Base-by-base conservation (phyloP, 73 alveolate species). In the Blepharisma japonicum region DNA sequence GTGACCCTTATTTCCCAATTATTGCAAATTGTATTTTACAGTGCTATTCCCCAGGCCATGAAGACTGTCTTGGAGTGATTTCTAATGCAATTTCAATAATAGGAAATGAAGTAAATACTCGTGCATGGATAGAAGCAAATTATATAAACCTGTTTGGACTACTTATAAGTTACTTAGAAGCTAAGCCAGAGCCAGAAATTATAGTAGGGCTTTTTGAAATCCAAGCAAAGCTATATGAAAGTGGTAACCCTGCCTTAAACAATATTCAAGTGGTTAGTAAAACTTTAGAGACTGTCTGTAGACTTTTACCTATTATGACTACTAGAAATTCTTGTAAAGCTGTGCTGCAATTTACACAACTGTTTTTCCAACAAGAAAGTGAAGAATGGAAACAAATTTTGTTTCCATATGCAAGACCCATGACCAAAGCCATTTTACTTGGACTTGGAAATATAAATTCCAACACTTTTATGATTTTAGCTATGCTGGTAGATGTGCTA, bases 21-120 rank as follows among this genome's bases (percentile, higher is more conserved):
- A 61, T 61, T 1, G 14, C 47, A 14, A 39, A 61, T 14, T n/a
- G n/a, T 25, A 39, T 61, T 14, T 18, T 61, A 25, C 14, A 25
- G 14, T 18, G 18, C 18, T 61, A 61, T 61, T n/a, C 14, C 50
- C 74, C 39, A 14, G 74, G 74, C 2, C 39, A 25, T 14, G 74
- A 61, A 61, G 74, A 61, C 23, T n/a, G 49, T 14, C 18, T 61
- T n/a, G 38, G 49, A 1, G 74, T 61, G 18, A 61, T 61, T n/a
- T 14, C 23, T n/a, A 25, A 8, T 14, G 74, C 47, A 18, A 61
- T 61, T 20, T 61, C 74, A 2, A 9, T 61, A 25, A 8, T 61
- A 9, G 14, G 14, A 14, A 61, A 61, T 25, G 74, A 61, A 25
- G 74, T 2, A 25, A 61, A 61, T 8, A 61, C 74, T 25, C 14